phyloP scores from a whole-genome alignment of 805 yeast genomes.

The Candida saitoana region DNA sequence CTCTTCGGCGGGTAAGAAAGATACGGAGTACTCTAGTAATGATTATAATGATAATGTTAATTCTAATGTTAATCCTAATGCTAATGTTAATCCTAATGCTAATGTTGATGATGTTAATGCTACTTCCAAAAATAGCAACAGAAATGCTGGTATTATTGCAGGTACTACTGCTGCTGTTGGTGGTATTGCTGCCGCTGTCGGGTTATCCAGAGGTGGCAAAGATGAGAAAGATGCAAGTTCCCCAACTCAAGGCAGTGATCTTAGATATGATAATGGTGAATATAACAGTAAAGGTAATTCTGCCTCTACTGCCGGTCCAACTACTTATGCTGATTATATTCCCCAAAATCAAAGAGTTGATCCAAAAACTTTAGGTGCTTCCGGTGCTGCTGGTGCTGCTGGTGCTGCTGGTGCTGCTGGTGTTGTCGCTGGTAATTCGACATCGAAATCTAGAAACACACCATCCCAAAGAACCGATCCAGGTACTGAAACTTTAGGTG shows the following conservation, averaged over 20 bases:
- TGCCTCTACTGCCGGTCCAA: background rate
- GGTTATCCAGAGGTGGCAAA: background rate
- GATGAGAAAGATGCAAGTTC: background rate
- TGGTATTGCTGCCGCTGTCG: slow-evolving; percentile 8
- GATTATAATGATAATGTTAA: background rate
- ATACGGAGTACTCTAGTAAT: background rate
- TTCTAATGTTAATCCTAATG: background rate
- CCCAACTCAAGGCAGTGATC: slow-evolving; percentile 3
- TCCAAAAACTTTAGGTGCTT: slow-evolving; percentile 3
- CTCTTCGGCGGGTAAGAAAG: background rate
- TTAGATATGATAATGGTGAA: slow-evolving; percentile 1
- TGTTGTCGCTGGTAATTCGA: too few species aligned
- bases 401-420: too few species aligned
- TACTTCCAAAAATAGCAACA: background rate
- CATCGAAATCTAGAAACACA: too few species aligned
- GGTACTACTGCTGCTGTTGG: slow-evolving; percentile 4
- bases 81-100: background rate
- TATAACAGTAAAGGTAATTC: background rate
- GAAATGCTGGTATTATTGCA: slow-evolving; percentile 4
- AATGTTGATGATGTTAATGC: background rate
- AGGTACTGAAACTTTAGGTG: too few species aligned
- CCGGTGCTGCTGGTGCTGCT: too few species aligned
- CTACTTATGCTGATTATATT: background rate
- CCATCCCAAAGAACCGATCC: too few species aligned
- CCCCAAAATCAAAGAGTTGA: background rate